Evolutionary conservation across 495 filamentous ascomycete species (phyloP).

Genomic region (Xylaria telfairii): DNA sequence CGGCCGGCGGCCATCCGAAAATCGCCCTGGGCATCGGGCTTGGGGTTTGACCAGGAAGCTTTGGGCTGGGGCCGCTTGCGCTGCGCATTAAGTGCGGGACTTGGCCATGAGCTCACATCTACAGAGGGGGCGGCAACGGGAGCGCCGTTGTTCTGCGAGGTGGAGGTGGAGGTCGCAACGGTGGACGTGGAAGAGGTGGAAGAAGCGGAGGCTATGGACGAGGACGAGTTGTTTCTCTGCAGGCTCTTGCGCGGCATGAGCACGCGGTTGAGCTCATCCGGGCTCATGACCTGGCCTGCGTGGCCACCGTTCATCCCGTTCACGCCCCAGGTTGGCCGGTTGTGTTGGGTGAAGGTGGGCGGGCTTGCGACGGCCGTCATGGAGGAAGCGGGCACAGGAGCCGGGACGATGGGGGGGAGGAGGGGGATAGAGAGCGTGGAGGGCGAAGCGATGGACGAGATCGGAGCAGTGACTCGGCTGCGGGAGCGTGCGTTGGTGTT

Average conservation of each 20-base stretch:
- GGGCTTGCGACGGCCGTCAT: conserved; percentile 99
- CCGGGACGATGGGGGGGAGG: conserved; percentile 40
- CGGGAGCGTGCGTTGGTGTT: conserved; percentile 16
- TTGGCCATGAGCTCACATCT: conserved; percentile 56
- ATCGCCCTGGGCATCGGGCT: conserved; percentile 50
- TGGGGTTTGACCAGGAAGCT: conserved; percentile 71
- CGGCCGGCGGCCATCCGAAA: conserved; percentile 51
- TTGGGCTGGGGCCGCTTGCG: conserved; percentile 70
- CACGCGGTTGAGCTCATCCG: conserved; percentile 87
- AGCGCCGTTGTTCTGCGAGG: conserved; percentile 46
- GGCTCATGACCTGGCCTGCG: conserved; percentile 72
- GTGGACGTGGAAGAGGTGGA: conserved; percentile 71
- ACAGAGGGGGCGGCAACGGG: conserved; percentile 46
- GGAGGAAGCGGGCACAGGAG: conserved; percentile 38
- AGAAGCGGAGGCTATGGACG: conserved; percentile 74
- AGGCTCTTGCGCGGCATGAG: conserved; percentile 84
- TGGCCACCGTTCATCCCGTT: conserved; percentile 79
- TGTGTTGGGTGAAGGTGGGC: conserved; percentile 78
- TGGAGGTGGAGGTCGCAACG: conserved; percentile 45
- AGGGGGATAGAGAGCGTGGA: conserved; percentile 41
- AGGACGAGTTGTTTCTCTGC: conserved; percentile 86
- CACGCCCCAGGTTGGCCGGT: conserved; percentile 70
- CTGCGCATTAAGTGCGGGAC: conserved; percentile 51
- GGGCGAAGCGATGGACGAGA: conserved; percentile 29
- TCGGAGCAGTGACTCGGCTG: conserved; percentile 26